Evolutionary conservation across 345 rosid genomes (phyloP), one percentile per base, ranked within the genome.

Genomic region (Acer negundo): DNA sequence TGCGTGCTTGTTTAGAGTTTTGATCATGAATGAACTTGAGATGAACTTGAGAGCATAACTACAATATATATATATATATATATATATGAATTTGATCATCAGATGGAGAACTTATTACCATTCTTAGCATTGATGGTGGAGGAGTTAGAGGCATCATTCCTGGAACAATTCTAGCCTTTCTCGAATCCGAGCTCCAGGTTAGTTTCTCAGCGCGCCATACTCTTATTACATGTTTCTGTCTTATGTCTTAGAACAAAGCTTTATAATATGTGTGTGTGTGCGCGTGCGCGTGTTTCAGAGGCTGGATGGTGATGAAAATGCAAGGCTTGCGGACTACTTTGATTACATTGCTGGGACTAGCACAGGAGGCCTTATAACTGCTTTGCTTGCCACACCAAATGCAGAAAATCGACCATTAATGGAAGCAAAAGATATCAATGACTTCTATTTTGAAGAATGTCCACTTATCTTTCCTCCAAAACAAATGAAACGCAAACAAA

Each of bases 171-270:
- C 77, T 78, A 56, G 70, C 70, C 15, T 77, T 55, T 53, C 73
- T 77, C 0, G 83, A 76, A 65, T 24, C 85, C 22, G 28, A 77
- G 59, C 79, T 83, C 4, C 81, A 74, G 77, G 82, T 78, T 19
- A 3, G 44, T 62, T 62, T 63, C 64, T 73, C 38, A 38, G 46
- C 46, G 28, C 7, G 7, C 42, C 42, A 2, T 38, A 38, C 42
- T 38, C 46, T 31, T 31, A 31, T 3, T 31, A 31, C 3, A 31
- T 31, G 38, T 0, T 31, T 31, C 38, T 49, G 15, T 73, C 38
- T 40, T 58, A 8, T 40, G 11, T 20, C 3, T 17, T 10, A 31
- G 38, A 31, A 31, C 38, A 3, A 31, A 31, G 3, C 38, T 31
- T 31, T 31, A 3, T 31, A 31, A 0, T 31, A 0, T 28, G 3